Conservation (phyloP, 163 green algal genomes). For the Scenedesmus sp. region DNA sequence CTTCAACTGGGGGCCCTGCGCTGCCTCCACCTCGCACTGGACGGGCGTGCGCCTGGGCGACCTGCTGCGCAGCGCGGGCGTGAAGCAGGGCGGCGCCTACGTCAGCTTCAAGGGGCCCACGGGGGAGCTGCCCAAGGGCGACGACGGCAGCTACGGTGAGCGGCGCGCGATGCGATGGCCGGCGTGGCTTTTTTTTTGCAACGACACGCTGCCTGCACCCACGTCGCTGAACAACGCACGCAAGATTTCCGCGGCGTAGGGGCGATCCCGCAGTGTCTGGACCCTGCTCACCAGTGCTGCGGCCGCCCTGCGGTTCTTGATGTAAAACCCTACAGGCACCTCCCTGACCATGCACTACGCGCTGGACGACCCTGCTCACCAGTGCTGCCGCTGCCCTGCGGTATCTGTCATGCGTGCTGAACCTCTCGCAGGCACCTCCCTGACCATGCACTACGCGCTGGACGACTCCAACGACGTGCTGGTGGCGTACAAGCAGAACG, state of each 20-base stretch:
- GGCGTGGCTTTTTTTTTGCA: constrained; percentile 88
- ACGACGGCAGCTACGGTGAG: constrained; percentile 88
- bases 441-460: constrained; percentile 87
- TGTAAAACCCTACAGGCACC: neutral
- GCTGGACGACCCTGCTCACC: constrained; percentile 77
- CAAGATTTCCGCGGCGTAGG: too few species aligned
- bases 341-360: constrained; percentile 80
- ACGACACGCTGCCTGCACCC: constrained; percentile 81
- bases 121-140: constrained; percentile 87
- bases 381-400: too few species aligned
- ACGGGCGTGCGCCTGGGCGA: constrained; percentile 90
- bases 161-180: neutral
- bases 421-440: constrained; percentile 73
- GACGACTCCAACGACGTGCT: constrained; percentile 93
- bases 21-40: constrained; percentile 84
- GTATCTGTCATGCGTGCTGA: too few species aligned
- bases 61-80: constrained; percentile 83
- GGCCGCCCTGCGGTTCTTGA: neutral
- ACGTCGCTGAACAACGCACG: too few species aligned
- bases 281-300: constrained; percentile 89
- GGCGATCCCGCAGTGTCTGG: too few species aligned
- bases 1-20: constrained; percentile 95
- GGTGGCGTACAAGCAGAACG: constrained; percentile 92
- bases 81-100: constrained; percentile 70
- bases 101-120: constrained; percentile 91